These are phyloP conservation scores for Neonectria hederae DNA, from an alignment of 2,329 filamentous ascomycete genomes.

Conservation along the genomic window DNA sequence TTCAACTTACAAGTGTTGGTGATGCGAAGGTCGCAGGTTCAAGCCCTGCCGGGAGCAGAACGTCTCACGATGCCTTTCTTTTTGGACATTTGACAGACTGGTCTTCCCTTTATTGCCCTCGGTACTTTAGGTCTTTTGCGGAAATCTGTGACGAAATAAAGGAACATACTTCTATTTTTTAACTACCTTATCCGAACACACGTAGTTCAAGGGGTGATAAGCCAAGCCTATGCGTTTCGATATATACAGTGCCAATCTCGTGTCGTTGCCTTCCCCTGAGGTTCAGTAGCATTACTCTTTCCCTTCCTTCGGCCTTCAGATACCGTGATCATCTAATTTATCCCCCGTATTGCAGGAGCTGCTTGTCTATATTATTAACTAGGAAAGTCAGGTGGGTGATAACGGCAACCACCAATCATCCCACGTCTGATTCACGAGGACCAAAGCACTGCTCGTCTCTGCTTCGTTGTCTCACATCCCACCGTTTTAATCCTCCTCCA, in stretches of 20 bases:
- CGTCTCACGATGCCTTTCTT: conserved; percentile 32
- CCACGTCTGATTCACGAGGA: not conserved
- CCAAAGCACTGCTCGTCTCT: not conserved
- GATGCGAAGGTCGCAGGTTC: conserved; percentile 46
- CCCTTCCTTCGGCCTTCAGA: not conserved
- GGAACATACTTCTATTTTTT: not conserved
- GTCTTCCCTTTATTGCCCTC: not conserved
- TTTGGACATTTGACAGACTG: conserved; percentile 8
- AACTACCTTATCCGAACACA: no score
- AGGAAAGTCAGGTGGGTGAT: not conserved
- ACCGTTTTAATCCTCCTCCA: not conserved
- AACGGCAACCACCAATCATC: not conserved
- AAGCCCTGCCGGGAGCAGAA: conserved; percentile 45
- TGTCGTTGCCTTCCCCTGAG: not conserved
- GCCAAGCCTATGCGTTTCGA: not conserved
- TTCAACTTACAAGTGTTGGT: conserved; percentile 34
- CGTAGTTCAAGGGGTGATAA: not conserved
- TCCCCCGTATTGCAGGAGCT: not conserved
- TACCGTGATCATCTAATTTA: not conserved
- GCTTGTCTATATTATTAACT: not conserved
- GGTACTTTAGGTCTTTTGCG: not conserved
- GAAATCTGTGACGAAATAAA: not conserved
- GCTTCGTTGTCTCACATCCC: not conserved
- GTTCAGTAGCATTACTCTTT: not conserved
- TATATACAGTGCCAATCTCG: not conserved